Evolutionary conservation across 2,329 filamentous ascomycete species (phyloP).

Genomic region (Colletotrichum sp.): DNA sequence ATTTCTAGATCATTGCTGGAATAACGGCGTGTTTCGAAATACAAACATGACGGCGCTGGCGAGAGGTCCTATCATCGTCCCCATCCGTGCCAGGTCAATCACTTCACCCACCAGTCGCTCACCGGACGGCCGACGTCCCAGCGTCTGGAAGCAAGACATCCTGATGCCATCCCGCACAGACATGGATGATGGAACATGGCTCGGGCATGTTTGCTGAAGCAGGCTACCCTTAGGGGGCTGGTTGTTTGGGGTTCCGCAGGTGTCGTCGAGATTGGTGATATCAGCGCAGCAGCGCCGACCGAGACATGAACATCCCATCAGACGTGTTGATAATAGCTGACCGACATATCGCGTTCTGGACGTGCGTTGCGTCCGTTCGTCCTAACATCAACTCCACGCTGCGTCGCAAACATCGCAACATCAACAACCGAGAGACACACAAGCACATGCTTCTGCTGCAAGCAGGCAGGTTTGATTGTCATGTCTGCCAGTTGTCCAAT

Average conservation of each 20-base stretch:
- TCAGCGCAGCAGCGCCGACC: not conserved
- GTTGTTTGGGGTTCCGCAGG: not conserved
- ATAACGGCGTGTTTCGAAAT: slow-evolving; percentile 1
- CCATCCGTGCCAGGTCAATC: not conserved
- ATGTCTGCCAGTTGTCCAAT: slow-evolving; percentile 21
- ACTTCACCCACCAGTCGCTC: slow-evolving; percentile 1
- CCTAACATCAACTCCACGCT: not conserved
- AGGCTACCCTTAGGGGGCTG: not conserved
- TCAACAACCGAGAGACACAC: slow-evolving; percentile 8
- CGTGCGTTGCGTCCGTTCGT: not conserved
- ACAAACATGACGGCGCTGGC: slow-evolving; percentile 3
- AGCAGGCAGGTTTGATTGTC: slow-evolving; percentile 14
- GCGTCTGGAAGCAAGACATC: not conserved
- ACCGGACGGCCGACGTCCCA: not conserved
- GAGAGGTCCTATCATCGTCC: not conserved
- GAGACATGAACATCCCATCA: not conserved
- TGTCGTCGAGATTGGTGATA: not conserved
- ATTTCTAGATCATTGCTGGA: not conserved
- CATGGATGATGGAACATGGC: not conserved
- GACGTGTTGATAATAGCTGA: not conserved
- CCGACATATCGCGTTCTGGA: not conserved
- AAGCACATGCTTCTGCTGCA: slow-evolving; percentile 11
- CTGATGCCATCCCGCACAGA: slow-evolving; percentile 15
- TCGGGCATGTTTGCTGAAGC: not conserved
- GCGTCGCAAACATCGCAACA: not conserved